phyloP scores from a whole-genome alignment of 108 stramenopile species.

The Cyclostephanos tholiformis region DNA sequence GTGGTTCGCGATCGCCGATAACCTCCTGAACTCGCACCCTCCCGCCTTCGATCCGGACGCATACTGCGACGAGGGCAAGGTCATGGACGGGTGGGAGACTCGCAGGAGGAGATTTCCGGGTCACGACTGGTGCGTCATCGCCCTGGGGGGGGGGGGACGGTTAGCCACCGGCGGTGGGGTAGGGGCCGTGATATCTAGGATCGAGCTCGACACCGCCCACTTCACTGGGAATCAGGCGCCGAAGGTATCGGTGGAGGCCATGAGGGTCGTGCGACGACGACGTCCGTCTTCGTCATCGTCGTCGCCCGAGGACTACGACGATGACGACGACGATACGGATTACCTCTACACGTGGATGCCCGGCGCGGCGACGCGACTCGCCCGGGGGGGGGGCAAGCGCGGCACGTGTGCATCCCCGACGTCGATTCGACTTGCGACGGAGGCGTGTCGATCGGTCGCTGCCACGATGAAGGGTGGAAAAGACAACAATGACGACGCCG shows the following conservation, averaged over 20 bases:
- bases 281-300: not conserved
- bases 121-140: constrained; percentile 92
- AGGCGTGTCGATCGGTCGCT: constrained; percentile 55
- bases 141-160: constrained; percentile 46
- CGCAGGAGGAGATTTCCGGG: constrained; percentile 76
- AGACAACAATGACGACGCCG: too few species aligned
- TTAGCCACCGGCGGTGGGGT: not conserved
- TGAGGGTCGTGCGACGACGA: constrained; percentile 26
- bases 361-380: constrained; percentile 52
- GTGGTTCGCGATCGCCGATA: constrained; percentile 90
- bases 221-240: constrained; percentile 95
- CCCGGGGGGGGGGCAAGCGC: constrained; percentile 62
- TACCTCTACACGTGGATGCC: constrained; percentile 57
- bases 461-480: too few species aligned
- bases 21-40: constrained; percentile 60
- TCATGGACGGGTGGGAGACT: constrained; percentile 96
- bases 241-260: constrained; percentile 68
- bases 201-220: constrained; percentile 89
- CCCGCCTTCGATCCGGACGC: constrained; percentile 81
- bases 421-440: constrained; percentile 53
- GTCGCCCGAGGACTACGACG: constrained; percentile 12
- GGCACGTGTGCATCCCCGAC: constrained; percentile 66
- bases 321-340: constrained; percentile 12
- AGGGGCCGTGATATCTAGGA: constrained; percentile 32
- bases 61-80: constrained; percentile 89